Evolutionary conservation across 306 rosid genomes (phyloP), one percentile per base, ranked within the genome.

Genomic region (Luffa aegyptiaca): DNA sequence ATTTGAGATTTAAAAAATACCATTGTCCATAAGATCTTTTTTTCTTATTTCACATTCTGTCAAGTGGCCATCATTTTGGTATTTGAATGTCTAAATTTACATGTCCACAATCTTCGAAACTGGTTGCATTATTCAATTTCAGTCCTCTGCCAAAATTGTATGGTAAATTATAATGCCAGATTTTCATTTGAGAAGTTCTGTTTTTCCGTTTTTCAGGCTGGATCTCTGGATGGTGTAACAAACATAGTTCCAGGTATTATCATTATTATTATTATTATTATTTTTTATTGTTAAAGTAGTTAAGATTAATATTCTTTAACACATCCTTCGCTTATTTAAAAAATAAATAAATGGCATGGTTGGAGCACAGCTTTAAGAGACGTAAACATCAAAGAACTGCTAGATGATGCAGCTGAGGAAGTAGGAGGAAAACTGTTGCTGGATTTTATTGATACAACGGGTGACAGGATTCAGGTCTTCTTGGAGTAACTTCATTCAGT

Each of bases 381-480:
- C 1, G 83, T 88, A 70, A 94, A 94, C 83, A 83, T 94, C 91
- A 92, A 91, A 86, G 90, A 76, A 75, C 79, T 94, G 84, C 80
- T 94, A 86, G 88, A 88, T 84, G 88, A 84, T 85, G 96, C 94
- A 31, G 84, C 96, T 21, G 92, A 85, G 73, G 98, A 86, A 87
- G 82, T 82, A 17, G 98, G 98, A 78, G 98, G 98, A 39, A 94
- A 89, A 77, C 83, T 82, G 71, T 70, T 94, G 85, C 51, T 91
- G 65, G 97, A 92, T 86, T 94, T 92, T 81, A 81, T 83, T 33
- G 98, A 94, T 84, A 87, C 88, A n/a, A 59, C 83, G 75, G 98
- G 92, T 56, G 98, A 94, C 84, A 87, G 93, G 82, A 94, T 90
- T 80, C 97, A 90, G 88, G 94, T 90, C 49, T 90, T 92, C 86